Percentiles rank a stretch among this genome's conserved stretches.
These are phyloP conservation scores for Geotrichum australiense DNA, from an alignment of 1,139 yeast species.

Conservation along the genomic window DNA sequence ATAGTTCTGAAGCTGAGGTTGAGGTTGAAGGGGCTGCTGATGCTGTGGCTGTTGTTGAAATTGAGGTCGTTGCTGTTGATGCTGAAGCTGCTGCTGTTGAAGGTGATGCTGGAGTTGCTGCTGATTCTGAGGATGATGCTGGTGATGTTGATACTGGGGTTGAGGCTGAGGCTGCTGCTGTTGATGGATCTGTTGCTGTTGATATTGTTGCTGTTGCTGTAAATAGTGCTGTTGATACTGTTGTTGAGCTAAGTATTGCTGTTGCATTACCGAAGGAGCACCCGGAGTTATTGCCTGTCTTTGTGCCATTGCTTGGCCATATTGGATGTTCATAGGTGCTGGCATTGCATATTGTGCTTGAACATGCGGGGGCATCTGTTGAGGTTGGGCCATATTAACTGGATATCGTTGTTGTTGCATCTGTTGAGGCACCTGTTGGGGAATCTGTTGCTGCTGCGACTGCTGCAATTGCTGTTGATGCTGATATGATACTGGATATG, in stretches of 20 bases:
- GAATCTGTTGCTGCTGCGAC: slow-evolving; percentile 20
- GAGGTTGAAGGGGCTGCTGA: slow-evolving; percentile 23
- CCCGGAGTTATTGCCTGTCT: no score
- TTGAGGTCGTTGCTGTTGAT: slow-evolving; percentile 19
- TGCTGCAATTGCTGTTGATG: slow-evolving; percentile 17
- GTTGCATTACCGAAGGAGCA: background rate
- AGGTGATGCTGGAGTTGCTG: slow-evolving; percentile 4
- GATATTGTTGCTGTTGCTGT: slow-evolving; percentile 4
- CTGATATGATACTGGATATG: slow-evolving; percentile 12
- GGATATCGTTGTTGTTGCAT: slow-evolving; percentile 1
- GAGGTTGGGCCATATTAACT: no score
- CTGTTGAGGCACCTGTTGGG: slow-evolving; percentile 12
- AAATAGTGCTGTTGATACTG: slow-evolving; percentile 20
- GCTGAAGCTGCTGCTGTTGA: slow-evolving; percentile 15
- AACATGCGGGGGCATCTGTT: no score
- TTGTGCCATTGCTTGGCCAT: no score
- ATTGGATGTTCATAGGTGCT: no score
- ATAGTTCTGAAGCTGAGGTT: slow-evolving; percentile 19
- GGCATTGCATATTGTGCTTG: no score
- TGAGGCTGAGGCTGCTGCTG: slow-evolving; percentile 7
- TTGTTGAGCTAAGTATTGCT: background rate
- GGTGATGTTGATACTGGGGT: slow-evolving; percentile 20
- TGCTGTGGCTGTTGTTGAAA: slow-evolving; percentile 24
- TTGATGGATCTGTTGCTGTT: slow-evolving; percentile 3
- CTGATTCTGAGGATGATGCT: slow-evolving; percentile 7